Conservation (phyloP, 1,139 yeast species). For the Saccharomycopsis crataegensis region DNA sequence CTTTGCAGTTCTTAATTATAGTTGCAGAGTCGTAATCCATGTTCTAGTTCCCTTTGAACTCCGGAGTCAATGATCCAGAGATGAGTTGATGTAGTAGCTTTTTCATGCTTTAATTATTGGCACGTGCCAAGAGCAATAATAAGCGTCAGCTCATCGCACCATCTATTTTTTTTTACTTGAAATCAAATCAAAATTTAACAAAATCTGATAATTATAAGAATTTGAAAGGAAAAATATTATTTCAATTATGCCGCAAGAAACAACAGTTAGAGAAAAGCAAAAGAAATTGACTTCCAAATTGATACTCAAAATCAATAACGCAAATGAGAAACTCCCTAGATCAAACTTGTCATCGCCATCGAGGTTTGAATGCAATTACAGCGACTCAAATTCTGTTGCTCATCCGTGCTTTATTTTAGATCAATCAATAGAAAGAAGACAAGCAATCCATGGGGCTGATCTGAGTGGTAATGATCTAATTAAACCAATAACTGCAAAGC, state of each 20-base stretch:
- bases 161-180: too few relatives aligned
- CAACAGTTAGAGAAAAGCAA: not conserved
- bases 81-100: too few relatives aligned
- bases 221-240: not conserved
- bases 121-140: too few relatives aligned
- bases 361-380: not conserved
- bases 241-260: not conserved
- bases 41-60: too few relatives aligned
- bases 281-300: not conserved
- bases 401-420: slow-evolving; percentile 18
- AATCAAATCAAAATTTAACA: too few relatives aligned
- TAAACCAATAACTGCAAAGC: slow-evolving; percentile 15
- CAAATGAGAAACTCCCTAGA: slow-evolving; percentile 11
- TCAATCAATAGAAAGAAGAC: slow-evolving; percentile 13
- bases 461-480: slow-evolving; percentile 1
- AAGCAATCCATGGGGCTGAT: slow-evolving; percentile 18
- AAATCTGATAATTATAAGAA: too few relatives aligned
- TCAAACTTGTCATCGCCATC: slow-evolving; percentile 3
- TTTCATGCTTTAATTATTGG: too few relatives aligned
- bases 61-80: too few relatives aligned
- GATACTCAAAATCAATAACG: slow-evolving; percentile 14
- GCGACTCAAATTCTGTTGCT: not conserved
- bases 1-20: too few relatives aligned
- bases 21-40: too few relatives aligned
- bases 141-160: too few relatives aligned